Base-by-base conservation (phyloP, 2,329 filamentous ascomycete genomes). In the Diaporthe nobilis region DNA sequence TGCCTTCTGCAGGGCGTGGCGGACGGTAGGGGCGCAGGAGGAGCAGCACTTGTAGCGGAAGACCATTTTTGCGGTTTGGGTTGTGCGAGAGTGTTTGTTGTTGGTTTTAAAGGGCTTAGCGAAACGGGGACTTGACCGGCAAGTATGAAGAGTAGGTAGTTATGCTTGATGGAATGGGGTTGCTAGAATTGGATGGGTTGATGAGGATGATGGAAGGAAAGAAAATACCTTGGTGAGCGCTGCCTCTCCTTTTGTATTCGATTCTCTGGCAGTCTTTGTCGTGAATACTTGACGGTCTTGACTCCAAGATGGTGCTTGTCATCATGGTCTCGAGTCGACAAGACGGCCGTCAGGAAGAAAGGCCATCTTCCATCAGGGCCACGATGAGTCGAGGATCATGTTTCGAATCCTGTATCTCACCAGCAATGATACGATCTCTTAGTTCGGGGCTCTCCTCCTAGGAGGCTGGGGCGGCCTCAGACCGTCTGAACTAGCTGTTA, bases 31-130 rank as follows among this genome's bases (percentile, higher is more conserved):
- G 25, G 60, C 60, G 39, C 60, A 63, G 13, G n/a, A 31, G 13
- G 60, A 63, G 39, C 60, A 63, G 60, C 60, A 63, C 39, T 63
- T 63, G 60, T 63, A 63, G n/a, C 39, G 39, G 60, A 63, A 63
- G 15, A 63, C 60, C 60, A 63, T 63, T 20, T 31, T 63, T 10
- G 39, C 39, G n/a, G 60, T 47, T 47, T 63, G 60, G 53, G 13
- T 13, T 39, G 37, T 12, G 25, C 31, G 25, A 6, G 3, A 31
- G 2, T 47, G 6, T 1, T 3, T 61, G 37, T 8, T 44, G 39
- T 7, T 25, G 8, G 9, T 25, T 63, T 17, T 44, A 4, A 17
- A 7, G n/a, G 22, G 12, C 1, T 28, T 17, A 44, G 4, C 8
- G n/a, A 31, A 9, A 1, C 12, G 2, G 8, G 8, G 12, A 20